Percentiles rank a stretch among this genome's conserved stretches.
Conservation (phyloP, 257 asterid species). For the Orobanche coerulescens region DNA sequence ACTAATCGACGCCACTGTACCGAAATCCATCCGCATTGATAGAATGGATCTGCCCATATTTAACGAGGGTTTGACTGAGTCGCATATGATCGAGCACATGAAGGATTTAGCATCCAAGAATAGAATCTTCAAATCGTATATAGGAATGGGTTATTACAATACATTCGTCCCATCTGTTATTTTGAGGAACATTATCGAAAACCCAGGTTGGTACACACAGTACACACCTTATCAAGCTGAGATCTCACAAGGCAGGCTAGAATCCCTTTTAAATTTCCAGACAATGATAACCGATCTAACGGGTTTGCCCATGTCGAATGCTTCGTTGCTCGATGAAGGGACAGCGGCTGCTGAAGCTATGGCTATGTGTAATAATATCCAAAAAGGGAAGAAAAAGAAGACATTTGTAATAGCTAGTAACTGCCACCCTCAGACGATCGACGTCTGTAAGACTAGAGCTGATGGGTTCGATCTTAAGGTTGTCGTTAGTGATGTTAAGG, state of each 20-base stretch:
- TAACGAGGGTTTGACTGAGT: conserved; percentile 63
- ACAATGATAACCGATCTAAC: conserved; percentile 79
- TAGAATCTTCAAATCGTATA: conserved; percentile 50
- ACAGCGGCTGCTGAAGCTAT: conserved; percentile 91
- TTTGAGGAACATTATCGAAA: conserved; percentile 69
- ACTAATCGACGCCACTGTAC: conserved; percentile 76
- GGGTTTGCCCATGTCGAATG: conserved; percentile 82
- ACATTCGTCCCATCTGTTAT: conserved; percentile 78
- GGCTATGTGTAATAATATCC: conserved; percentile 87
- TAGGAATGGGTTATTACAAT: conserved; percentile 81
- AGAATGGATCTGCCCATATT: conserved; percentile 53
- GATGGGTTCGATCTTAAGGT: conserved; percentile 67
- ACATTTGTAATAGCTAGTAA: conserved; percentile 67
- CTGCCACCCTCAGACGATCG: conserved; percentile 83
- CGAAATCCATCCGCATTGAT: conserved; percentile 59
- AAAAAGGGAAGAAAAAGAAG: conserved; percentile 69
- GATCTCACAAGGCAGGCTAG: conserved; percentile 86
- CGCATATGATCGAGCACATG: conserved; percentile 77
- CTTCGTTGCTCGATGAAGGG: conserved; percentile 88
- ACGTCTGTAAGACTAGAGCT: conserved; percentile 71
- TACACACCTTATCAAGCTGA: conserved; percentile 93
- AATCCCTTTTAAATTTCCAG: conserved; percentile 68
- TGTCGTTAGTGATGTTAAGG: conserved; percentile 48
- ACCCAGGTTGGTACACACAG: conserved; percentile 93
- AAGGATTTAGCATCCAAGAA: conserved; percentile 51